These are phyloP conservation scores for Schizochytrium sp. DNA, from an alignment of 108 stramenopile genomes.

Conservation along the genomic window DNA sequence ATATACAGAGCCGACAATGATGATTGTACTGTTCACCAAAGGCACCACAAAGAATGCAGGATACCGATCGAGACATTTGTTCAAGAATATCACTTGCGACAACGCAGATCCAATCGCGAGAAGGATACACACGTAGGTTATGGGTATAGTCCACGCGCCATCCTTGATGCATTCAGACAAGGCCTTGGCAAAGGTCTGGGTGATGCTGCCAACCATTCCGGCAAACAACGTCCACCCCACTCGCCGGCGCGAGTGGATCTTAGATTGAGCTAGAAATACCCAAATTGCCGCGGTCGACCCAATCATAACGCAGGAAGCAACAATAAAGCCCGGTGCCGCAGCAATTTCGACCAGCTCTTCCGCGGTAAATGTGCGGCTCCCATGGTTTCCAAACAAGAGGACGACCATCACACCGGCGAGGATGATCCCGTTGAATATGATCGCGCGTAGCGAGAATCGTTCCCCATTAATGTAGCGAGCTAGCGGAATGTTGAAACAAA, in stretches of 20 bases:
- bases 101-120: not conserved
- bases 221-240: not conserved
- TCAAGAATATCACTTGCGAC: not conserved
- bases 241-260: not conserved
- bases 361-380: not conserved
- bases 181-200: not conserved
- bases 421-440: not conserved
- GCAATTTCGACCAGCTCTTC: not conserved
- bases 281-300: not conserved
- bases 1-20: not conserved
- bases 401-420: not conserved
- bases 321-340: not conserved
- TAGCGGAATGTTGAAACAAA: not conserved
- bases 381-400: not conserved
- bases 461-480: not conserved
- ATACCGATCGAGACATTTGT: not conserved
- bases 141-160: not conserved
- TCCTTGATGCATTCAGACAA: not conserved
- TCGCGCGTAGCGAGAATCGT: not conserved
- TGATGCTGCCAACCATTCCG: not conserved
- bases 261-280: not conserved
- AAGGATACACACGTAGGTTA: not conserved
- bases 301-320: not conserved
- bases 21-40: not conserved
- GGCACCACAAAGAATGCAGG: slow-evolving; percentile 9